These are phyloP conservation scores for Colletotrichum sp. DNA, from an alignment of 2,329 filamentous ascomycete species.

Conservation along the genomic window DNA sequence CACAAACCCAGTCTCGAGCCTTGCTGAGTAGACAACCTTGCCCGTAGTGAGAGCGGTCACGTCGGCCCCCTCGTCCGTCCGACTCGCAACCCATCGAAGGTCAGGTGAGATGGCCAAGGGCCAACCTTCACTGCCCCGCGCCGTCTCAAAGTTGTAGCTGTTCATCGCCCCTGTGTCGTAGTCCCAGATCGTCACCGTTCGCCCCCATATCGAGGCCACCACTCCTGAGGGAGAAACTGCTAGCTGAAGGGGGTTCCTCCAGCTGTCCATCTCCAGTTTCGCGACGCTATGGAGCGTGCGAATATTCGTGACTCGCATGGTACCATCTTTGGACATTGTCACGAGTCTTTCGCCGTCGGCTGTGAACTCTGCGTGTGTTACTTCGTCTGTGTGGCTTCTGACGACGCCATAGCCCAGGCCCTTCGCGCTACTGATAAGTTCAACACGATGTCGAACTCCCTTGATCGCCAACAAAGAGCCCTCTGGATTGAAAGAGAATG, in stretches of 20 bases:
- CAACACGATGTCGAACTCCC: constrained; percentile 11
- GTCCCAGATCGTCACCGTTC: constrained; percentile 15
- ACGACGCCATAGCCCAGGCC: constrained; percentile 9
- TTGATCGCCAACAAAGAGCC: not conserved
- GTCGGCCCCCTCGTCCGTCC: constrained; percentile 17
- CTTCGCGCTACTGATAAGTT: not conserved
- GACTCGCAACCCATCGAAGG: constrained; percentile 10
- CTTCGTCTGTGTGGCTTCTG: constrained; percentile 18
- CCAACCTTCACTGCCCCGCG: constrained; percentile 8
- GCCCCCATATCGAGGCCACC: constrained; percentile 10
- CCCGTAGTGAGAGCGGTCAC: constrained; percentile 15
- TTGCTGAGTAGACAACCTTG: constrained; percentile 6
- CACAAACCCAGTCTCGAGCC: constrained; percentile 12
- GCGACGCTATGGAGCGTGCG: not conserved
- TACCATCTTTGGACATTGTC: constrained; percentile 14
- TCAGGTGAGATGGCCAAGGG: constrained; percentile 16
- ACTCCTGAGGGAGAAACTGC: not conserved
- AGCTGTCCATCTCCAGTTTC: constrained; percentile 15
- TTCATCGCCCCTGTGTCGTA: not conserved
- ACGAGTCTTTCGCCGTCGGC: not conserved
- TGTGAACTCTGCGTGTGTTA: constrained; percentile 19
- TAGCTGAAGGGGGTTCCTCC: constrained; percentile 17
- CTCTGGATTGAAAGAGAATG: constrained; percentile 9
- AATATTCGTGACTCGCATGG: constrained; percentile 6
- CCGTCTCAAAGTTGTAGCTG: constrained; percentile 14